phyloP scores from a whole-genome alignment of 2,329 filamentous ascomycete genomes.

The Cercospora nicotianae region DNA sequence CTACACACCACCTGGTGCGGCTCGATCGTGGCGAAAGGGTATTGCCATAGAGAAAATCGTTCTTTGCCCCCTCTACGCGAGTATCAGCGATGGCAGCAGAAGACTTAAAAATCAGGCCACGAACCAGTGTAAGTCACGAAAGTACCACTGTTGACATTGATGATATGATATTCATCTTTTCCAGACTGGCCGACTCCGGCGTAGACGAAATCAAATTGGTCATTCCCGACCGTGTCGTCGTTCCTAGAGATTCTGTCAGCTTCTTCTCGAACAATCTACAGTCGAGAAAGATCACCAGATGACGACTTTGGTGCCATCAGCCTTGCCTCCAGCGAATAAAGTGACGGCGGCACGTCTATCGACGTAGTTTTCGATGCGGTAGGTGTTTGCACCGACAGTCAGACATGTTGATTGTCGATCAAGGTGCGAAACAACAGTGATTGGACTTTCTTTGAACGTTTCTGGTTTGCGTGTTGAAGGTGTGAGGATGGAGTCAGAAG shows the following conservation, averaged over 20 bases:
- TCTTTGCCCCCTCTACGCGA: neutral
- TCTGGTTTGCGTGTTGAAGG: too few species aligned
- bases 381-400: neutral
- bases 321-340: neutral
- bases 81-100: too few species aligned
- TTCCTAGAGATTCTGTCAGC: neutral
- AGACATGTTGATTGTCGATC: neutral
- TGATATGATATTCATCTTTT: neutral
- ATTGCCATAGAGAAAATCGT: neutral
- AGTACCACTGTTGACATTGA: neutral
- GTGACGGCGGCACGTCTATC: neutral
- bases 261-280: neutral
- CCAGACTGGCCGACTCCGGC: neutral
- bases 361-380: neutral
- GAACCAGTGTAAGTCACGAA: neutral
- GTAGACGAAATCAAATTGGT: neutral
- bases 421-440: too few species aligned
- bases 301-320: neutral
- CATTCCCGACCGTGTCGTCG: neutral
- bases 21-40: neutral
- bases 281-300: neutral
- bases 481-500: too few species aligned
- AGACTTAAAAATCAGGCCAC: too few species aligned
- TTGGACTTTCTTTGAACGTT: too few species aligned
- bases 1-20: neutral